Evolutionary conservation across 805 yeast genomes (phyloP).

Genomic region (Schizosaccharomyces octosporus): DNA sequence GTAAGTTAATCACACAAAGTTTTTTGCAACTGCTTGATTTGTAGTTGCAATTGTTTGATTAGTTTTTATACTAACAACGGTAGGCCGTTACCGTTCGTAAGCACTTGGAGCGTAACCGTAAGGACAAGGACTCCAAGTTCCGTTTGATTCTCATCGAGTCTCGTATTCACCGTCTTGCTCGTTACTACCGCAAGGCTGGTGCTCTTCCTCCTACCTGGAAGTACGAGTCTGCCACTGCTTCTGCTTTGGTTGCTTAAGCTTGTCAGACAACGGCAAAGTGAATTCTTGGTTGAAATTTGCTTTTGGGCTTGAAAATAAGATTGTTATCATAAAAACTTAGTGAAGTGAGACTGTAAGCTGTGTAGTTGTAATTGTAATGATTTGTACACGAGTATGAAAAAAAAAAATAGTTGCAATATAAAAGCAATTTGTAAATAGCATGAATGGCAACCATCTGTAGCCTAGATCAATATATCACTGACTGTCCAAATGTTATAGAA

Average conservation of each 20-base stretch:
- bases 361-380: too few species aligned
- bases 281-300: background rate
- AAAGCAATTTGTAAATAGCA: too few species aligned
- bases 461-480: too few species aligned
- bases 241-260: constrained; percentile 89
- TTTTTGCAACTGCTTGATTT: background rate
- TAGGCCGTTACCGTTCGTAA: constrained; percentile 93
- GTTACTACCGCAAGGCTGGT: constrained; percentile 99
- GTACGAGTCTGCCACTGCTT: constrained; percentile 99
- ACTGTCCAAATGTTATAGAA: too few species aligned
- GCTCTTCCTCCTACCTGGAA: constrained; percentile 99
- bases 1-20: background rate
- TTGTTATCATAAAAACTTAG: background rate
- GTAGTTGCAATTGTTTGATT: background rate
- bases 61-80: background rate
- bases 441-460: too few species aligned
- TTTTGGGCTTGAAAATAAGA: background rate
- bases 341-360: background rate
- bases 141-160: constrained; percentile 99
- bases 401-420: too few species aligned
- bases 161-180: constrained; percentile 99
- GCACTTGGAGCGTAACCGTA: constrained; percentile 99
- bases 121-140: constrained; percentile 99
- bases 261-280: background rate
- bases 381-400: too few species aligned